Percentiles rank a stretch among this genome's conserved stretches.
These are phyloP conservation scores for Buxus sempervirens DNA, from an alignment of 164 flowering plant species.

Conservation along the genomic window DNA sequence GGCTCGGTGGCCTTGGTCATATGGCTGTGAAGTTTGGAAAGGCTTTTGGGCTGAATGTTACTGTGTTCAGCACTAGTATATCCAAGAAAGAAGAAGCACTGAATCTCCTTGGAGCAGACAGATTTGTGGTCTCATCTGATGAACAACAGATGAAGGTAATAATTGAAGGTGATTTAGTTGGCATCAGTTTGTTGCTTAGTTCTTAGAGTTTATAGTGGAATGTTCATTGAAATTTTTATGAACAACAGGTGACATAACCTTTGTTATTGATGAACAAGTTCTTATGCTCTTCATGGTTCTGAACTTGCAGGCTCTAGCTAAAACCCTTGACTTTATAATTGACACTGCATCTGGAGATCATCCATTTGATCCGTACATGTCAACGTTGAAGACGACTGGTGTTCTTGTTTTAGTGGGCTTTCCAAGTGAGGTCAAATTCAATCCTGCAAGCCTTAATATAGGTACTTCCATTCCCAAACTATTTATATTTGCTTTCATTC, in stretches of 20 bases:
- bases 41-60: constrained; percentile 69
- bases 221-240: too few relatives aligned
- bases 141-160: constrained; percentile 63
- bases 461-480: constrained; percentile 31
- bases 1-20: constrained; percentile 85
- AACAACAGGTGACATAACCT: too few relatives aligned
- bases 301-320: constrained; percentile 40
- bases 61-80: constrained; percentile 67
- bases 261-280: too few relatives aligned
- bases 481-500: background rate
- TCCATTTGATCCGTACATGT: constrained; percentile 74
- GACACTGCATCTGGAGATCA: constrained; percentile 89
- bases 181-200: background rate
- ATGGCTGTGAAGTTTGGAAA: constrained; percentile 83
- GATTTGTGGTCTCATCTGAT: constrained; percentile 67
- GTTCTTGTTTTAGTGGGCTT: constrained; percentile 66
- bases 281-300: too few relatives aligned
- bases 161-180: background rate
- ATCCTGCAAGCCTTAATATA: constrained; percentile 54
- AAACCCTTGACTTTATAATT: constrained; percentile 64
- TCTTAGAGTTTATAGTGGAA: background rate
- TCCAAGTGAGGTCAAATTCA: constrained; percentile 72
- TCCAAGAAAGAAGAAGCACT: constrained; percentile 77
- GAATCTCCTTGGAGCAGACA: constrained; percentile 62
- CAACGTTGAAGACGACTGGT: constrained; percentile 61